These are phyloP conservation scores for Arthrobotrys entomopaga DNA, from an alignment of 2,329 filamentous ascomycete species.

Conservation along the genomic window DNA sequence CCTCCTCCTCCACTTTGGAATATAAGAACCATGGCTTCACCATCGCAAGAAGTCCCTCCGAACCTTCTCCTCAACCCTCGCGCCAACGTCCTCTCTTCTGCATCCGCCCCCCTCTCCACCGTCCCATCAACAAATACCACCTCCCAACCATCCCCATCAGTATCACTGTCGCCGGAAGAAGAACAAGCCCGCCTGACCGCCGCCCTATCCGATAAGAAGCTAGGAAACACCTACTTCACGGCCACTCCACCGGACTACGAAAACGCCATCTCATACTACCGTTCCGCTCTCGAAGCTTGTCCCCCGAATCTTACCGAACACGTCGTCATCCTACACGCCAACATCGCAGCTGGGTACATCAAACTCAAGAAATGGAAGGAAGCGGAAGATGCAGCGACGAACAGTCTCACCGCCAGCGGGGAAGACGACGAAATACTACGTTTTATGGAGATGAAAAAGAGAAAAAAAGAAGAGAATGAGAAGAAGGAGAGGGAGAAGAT, in stretches of 20 bases:
- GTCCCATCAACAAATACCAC: slow-evolving; percentile 40
- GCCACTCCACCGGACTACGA: slow-evolving; percentile 52
- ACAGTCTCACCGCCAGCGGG: slow-evolving; percentile 41
- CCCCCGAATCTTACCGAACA: slow-evolving; percentile 28
- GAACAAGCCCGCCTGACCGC: slow-evolving; percentile 60
- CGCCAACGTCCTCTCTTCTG: slow-evolving; percentile 39
- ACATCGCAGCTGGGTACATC: slow-evolving; percentile 47
- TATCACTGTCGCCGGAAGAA: slow-evolving; percentile 63
- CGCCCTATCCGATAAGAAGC: slow-evolving; percentile 29
- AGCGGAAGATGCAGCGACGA: slow-evolving; percentile 44
- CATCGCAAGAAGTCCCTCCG: slow-evolving; percentile 34
- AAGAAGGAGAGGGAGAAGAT: slow-evolving; percentile 28
- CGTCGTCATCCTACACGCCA: slow-evolving; percentile 39
- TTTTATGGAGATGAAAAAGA: slow-evolving; percentile 19
- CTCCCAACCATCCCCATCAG: neutral
- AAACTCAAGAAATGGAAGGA: slow-evolving; percentile 54
- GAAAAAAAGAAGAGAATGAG: slow-evolving; percentile 32
- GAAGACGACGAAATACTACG: slow-evolving; percentile 44
- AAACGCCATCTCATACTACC: slow-evolving; percentile 52
- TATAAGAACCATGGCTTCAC: slow-evolving; percentile 12
- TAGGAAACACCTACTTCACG: slow-evolving; percentile 48
- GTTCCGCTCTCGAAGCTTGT: slow-evolving; percentile 43
- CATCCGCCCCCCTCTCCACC: slow-evolving; percentile 44
- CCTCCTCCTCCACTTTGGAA: neutral
- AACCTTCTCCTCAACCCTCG: slow-evolving; percentile 53